phyloP scores from a whole-genome alignment of 176 grass and related monocot species.

The Zea luxurians region DNA sequence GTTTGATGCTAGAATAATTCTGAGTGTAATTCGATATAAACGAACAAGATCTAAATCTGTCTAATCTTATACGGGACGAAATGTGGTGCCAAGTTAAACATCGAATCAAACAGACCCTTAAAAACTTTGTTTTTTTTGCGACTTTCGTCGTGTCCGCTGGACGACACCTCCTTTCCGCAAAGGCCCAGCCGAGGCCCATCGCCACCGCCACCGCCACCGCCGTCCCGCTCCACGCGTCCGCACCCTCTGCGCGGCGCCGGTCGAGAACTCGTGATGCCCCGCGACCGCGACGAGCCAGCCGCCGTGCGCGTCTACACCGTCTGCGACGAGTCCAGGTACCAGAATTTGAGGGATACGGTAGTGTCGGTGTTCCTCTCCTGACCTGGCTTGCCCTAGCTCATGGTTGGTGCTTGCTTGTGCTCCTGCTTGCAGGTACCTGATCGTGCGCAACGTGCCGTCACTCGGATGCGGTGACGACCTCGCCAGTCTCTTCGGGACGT shows the following conservation, averaged over 20 bases:
- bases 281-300: constrained; percentile 51
- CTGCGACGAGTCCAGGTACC: constrained; percentile 90
- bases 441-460: constrained; percentile 86
- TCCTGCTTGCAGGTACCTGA: constrained; percentile 62
- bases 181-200: neutral
- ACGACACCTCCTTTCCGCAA: neutral
- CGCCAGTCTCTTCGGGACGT: constrained; percentile 58
- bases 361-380: neutral
- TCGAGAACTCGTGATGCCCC: constrained; percentile 52
- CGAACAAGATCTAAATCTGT: too few relatives aligned
- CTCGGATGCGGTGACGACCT: constrained; percentile 87
- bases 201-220: neutral
- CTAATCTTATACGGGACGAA: too few relatives aligned
- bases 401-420: neutral
- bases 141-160: too few relatives aligned
- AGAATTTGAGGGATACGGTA: neutral
- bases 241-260: neutral
- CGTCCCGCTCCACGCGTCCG: neutral
- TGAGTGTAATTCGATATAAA: too few relatives aligned
- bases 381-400: neutral
- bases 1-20: too few relatives aligned
- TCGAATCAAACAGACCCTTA: too few relatives aligned
- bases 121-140: too few relatives aligned
- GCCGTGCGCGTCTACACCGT: constrained; percentile 80
- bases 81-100: too few relatives aligned